phyloP scores from a whole-genome alignment of 768 basidiomycete species.

The Boletus rubescentipes region DNA sequence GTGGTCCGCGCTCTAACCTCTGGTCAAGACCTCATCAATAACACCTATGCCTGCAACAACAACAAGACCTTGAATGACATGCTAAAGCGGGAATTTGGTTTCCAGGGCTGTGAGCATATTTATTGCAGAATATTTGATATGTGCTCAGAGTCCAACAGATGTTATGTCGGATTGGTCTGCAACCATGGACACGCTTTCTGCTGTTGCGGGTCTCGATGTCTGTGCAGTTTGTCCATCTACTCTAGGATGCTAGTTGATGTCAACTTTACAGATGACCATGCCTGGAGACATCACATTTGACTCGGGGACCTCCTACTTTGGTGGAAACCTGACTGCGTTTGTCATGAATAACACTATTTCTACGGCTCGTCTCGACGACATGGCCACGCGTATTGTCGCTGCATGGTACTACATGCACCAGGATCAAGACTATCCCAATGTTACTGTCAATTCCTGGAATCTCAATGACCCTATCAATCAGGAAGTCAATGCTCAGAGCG shows the following conservation, averaged over 20 bases:
- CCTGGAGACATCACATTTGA: conserved; percentile 54
- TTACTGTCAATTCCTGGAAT: conserved; percentile 30
- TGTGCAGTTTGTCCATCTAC: conserved; percentile 14
- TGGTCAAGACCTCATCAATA: conserved; percentile 49
- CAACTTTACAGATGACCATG: conserved; percentile 60
- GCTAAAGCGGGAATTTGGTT: conserved; percentile 63
- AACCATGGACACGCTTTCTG: conserved; percentile 46
- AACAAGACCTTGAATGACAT: conserved; percentile 57
- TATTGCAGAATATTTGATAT: background rate
- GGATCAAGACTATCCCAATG: conserved; percentile 28
- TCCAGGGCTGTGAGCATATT: conserved; percentile 53
- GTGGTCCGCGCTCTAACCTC: background rate
- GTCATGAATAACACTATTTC: conserved; percentile 63
- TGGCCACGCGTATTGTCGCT: conserved; percentile 71
- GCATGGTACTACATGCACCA: conserved; percentile 49
- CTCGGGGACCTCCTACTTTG: conserved; percentile 52
- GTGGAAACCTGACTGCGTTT: conserved; percentile 53
- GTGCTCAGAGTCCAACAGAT: conserved; percentile 29
- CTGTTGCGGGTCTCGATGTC: conserved; percentile 63
- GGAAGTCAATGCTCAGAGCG: conserved; percentile 56
- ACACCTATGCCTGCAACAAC: conserved; percentile 65
- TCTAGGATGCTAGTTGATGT: background rate
- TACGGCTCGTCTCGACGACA: conserved; percentile 59
- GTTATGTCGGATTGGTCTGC: conserved; percentile 66
- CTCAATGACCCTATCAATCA: conserved; percentile 32